Evolutionary conservation across 2,329 filamentous ascomycete species (phyloP).

Genomic region (Trichoderma oligosporum): DNA sequence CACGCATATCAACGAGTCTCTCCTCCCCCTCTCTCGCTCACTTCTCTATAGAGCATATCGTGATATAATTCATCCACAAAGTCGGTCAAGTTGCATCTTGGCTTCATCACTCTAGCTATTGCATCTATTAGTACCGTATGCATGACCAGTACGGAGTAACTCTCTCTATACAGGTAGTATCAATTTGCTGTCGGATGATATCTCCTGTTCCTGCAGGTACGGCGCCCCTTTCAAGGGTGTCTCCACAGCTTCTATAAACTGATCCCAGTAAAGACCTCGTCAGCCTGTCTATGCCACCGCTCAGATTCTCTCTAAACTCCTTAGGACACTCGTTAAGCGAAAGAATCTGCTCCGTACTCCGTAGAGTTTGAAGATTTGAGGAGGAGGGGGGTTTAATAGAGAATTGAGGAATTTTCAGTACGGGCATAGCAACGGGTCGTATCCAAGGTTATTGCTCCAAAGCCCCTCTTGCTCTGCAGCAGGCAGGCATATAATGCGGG

Average conservation of each 20-base stretch:
- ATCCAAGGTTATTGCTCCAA: background rate
- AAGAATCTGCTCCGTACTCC: too few relatives aligned
- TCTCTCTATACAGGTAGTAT: background rate
- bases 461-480: background rate
- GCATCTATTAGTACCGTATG: background rate
- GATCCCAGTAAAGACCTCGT: conserved; percentile 8
- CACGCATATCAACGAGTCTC: background rate
- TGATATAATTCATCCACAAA: background rate
- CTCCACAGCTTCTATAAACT: conserved; percentile 14
- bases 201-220: conserved; percentile 19
- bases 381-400: too few relatives aligned
- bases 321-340: conserved; percentile 14
- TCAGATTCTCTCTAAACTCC: background rate
- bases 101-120: background rate
- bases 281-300: conserved; percentile 8
- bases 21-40: background rate
- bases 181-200: conserved; percentile 9
- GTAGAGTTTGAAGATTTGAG: conserved; percentile 1
- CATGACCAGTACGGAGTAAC: background rate
- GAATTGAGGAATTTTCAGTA: background rate
- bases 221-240: conserved; percentile 16
- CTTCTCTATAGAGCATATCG: too few relatives aligned
- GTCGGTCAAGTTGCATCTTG: background rate
- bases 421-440: conserved; percentile 7
- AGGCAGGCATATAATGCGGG: conserved; percentile 12